phyloP scores from a whole-genome alignment of 495 filamentous ascomycete genomes.

The Articulospora tetracladia region DNA sequence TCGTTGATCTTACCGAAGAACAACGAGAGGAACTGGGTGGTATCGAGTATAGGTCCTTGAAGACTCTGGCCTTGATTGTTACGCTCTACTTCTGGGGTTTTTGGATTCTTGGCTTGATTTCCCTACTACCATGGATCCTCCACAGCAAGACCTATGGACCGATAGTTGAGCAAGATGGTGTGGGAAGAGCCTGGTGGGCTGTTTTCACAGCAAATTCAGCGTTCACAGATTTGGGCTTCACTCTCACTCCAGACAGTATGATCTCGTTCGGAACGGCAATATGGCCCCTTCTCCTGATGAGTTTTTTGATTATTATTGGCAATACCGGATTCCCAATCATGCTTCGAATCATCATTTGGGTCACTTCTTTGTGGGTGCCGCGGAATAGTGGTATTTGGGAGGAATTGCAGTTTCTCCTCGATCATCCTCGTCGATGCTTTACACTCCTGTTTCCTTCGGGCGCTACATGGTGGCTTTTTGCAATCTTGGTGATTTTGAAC shows the following conservation, averaged over 20 bases:
- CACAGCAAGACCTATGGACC: conserved; percentile 48
- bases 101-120: conserved; percentile 66
- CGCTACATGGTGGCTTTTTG: conserved; percentile 96
- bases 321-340: conserved; percentile 95
- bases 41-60: conserved; percentile 89
- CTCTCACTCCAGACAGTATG: conserved; percentile 91
- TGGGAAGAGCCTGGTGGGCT: conserved; percentile 80
- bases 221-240: conserved; percentile 87
- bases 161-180: conserved; percentile 55
- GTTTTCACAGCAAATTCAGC: conserved; percentile 81
- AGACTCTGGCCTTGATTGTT: conserved; percentile 75
- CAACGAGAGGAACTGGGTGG: conserved; percentile 91
- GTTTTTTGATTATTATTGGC: conserved; percentile 83
- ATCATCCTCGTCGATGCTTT: conserved; percentile 93
- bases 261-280: conserved; percentile 73
- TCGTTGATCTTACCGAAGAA: conserved; percentile 81
- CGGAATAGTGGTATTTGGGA: conserved; percentile 69
- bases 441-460: conserved; percentile 84
- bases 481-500: conserved; percentile 78
- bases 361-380: conserved; percentile 54
- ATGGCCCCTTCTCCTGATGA: conserved; percentile 69
- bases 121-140: conserved; percentile 77
- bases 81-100: conserved; percentile 74
- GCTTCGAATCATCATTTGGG: conserved; percentile 87
- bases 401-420: conserved; percentile 83